Conservation (phyloP, 306 rosid species). For the Medicago truncatula region DNA sequence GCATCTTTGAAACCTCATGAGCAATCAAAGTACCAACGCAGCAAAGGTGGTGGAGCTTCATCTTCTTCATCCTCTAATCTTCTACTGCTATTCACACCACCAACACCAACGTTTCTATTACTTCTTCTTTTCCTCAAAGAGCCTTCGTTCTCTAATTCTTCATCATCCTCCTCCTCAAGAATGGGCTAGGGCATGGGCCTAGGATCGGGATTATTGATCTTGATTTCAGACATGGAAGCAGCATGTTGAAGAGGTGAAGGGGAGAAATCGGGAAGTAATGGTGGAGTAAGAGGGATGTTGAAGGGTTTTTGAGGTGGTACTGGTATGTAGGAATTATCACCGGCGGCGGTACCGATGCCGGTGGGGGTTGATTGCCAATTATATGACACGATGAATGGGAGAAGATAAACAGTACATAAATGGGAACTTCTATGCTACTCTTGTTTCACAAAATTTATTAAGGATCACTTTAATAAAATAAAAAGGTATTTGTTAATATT, state of each 20-base stretch:
- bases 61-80: slow-evolving; percentile 47
- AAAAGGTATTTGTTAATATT: too few species aligned
- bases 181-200: slow-evolving; percentile 38
- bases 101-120: not conserved
- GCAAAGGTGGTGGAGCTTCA: slow-evolving; percentile 46
- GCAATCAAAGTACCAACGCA: slow-evolving; percentile 73
- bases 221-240: slow-evolving; percentile 75
- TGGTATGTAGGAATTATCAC: not conserved
- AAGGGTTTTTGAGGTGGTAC: slow-evolving; percentile 15
- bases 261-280: slow-evolving; percentile 50
- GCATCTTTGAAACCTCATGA: slow-evolving; percentile 93
- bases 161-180: slow-evolving; percentile 62
- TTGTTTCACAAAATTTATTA: too few species aligned
- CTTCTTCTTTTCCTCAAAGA: slow-evolving; percentile 48
- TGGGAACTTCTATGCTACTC: too few species aligned
- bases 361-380: slow-evolving; percentile 23
- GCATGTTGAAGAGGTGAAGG: slow-evolving; percentile 66
- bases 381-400: too few species aligned
- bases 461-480: too few species aligned
- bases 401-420: too few species aligned
- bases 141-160: slow-evolving; percentile 56
- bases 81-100: slow-evolving; percentile 34
- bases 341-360: too few species aligned
- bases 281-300: slow-evolving; percentile 64
- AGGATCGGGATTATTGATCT: slow-evolving; percentile 44